phyloP scores from a whole-genome alignment of 106 monocot species.

The Amphibolis antarctica region DNA sequence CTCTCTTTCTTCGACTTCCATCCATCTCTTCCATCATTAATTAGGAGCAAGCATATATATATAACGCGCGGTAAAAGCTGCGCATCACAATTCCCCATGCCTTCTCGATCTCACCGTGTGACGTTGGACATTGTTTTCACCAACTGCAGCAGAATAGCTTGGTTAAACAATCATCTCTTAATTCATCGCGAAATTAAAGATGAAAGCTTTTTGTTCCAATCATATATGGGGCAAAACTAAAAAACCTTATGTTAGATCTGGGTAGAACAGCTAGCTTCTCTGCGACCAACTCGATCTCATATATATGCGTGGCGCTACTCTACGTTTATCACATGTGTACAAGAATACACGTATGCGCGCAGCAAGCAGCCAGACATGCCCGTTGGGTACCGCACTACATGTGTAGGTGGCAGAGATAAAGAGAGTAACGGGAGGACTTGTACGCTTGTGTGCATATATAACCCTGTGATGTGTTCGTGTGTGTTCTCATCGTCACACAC shows the following conservation, averaged over 20 bases:
- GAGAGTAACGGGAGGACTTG: neutral
- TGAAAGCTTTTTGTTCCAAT: too few relatives aligned
- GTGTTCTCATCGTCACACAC: neutral
- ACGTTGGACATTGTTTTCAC: conserved; percentile 5
- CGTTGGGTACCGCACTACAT: neutral
- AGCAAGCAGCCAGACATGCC: neutral
- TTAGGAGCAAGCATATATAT: too few relatives aligned
- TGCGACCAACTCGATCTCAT: too few relatives aligned
- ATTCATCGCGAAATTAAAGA: too few relatives aligned
- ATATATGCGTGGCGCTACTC: neutral
- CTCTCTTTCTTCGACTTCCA: neutral
- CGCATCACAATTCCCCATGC: neutral
- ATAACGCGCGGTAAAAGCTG: neutral
- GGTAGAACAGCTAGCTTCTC: too few relatives aligned
- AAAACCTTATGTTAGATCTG: conserved; percentile 1
- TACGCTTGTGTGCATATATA: neutral
- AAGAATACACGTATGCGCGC: conserved; percentile 4
- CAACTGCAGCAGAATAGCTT: too few relatives aligned
- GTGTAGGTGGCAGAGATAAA: neutral
- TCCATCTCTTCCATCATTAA: too few relatives aligned
- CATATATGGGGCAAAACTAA: conserved; percentile 7
- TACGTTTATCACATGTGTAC: neutral
- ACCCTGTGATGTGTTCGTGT: neutral
- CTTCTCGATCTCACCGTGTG: neutral
- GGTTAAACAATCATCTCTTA: too few relatives aligned